Base-by-base conservation (phyloP, 768 basidiomycete species). In the Mycena chlorophos region DNA sequence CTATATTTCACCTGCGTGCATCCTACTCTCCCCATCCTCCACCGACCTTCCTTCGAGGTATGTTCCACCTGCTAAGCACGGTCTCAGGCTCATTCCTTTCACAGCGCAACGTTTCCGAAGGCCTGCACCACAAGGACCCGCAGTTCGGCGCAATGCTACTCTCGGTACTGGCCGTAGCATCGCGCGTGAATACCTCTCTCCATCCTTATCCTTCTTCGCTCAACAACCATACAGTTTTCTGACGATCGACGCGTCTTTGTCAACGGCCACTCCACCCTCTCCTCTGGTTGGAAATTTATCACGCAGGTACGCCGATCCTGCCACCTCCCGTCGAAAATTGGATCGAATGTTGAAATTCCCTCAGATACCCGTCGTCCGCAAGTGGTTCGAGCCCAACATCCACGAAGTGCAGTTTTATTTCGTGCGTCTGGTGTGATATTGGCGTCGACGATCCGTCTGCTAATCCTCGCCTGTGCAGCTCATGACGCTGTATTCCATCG, bases 201-300 rank as follows among this genome's bases (percentile, higher is more conserved):
- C n/a, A 16, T 31, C 26, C 48, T 10, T 5, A 29, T 27, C 22
- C 4, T 16, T 10, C 40, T n/a, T 27, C n/a, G 8, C 34, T 20
- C 23, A 16, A n/a, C 25, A 69, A 12, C 63, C n/a, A 42, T 79
- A 4, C 70, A 82, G 43, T 83, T 70, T 57, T 72, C 75, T 27
- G 70, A 80, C 54, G 82, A 85, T 61, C 70, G 71, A 0, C 69
- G 78, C 19, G 76, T 82, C 13, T 52, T 73, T 47, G 66, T 71
- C 16, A 64, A 65, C 26, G 66, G 63, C 22, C 63, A 57, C 40
- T 46, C 51, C 52, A 6, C 34, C 2, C 23, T 76, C 52, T 76
- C 77, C 5, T 67, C 76, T 14, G 80, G 80, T 1, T 81, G 79
- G 80, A 72, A 72, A 55, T 84, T 76, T 66, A 75, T 82, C 53